Conservation (phyloP, 148 eudicot species). For the Agrostemma githago region DNA sequence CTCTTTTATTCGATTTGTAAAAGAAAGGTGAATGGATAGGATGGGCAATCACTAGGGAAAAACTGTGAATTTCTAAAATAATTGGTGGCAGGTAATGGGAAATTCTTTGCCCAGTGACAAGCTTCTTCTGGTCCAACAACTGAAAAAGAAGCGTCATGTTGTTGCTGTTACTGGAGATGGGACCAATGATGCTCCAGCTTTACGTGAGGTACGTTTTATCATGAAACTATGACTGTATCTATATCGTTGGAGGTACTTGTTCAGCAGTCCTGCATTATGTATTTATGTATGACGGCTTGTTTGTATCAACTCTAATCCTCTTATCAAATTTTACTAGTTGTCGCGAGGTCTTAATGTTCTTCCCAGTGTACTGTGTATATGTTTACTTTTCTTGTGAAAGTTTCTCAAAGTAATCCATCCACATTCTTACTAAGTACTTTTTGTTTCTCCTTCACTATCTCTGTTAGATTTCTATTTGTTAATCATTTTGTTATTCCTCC, state of each 20-base stretch:
- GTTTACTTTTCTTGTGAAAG: background rate
- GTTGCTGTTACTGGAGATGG: conserved; percentile 99
- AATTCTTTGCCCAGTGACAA: conserved; percentile 94
- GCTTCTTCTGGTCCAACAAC: conserved; percentile 85
- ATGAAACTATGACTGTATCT: background rate
- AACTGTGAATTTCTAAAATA: background rate
- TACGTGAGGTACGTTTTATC: conserved; percentile 60
- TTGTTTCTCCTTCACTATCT: background rate
- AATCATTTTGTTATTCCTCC: background rate
- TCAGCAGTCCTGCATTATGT: background rate
- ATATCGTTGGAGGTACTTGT: background rate
- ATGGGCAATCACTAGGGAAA: background rate
- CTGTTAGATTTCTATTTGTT: background rate
- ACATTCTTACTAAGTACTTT: background rate
- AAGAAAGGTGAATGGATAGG: background rate
- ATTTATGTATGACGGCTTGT: background rate
- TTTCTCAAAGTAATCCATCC: background rate
- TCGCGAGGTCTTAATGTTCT: background rate
- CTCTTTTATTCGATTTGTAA: background rate
- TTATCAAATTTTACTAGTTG: background rate
- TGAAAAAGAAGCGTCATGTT: conserved; percentile 79
- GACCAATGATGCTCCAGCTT: conserved; percentile 97
- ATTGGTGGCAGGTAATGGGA: conserved; percentile 74
- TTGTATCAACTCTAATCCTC: background rate
- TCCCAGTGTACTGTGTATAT: background rate